A percentile compares a stretch with the other conserved stretches of the same genome.
phyloP scores from a whole-genome alignment of 768 basidiomycete species.

The Mycena crocata region DNA sequence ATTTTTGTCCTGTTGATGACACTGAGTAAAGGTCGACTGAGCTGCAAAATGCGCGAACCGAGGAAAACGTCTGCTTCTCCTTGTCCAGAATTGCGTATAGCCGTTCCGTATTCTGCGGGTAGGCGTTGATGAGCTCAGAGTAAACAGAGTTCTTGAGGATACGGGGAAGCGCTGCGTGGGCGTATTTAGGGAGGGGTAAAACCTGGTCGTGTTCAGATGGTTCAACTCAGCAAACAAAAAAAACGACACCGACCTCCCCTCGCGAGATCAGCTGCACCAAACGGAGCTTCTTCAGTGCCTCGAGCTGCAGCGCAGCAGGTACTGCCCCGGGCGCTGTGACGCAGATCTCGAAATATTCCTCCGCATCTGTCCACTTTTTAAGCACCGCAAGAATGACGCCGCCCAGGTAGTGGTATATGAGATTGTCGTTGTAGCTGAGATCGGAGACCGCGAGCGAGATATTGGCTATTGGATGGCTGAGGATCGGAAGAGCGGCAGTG shows the following conservation, averaged over 20 bases:
- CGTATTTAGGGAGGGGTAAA: conserved; percentile 78
- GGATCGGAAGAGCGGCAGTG: conserved; percentile 67
- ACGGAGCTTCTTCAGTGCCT: conserved; percentile 86
- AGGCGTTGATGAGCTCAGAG: conserved; percentile 68
- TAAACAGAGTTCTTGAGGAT: conserved; percentile 79
- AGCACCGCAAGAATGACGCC: conserved; percentile 76
- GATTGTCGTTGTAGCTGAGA: conserved; percentile 80
- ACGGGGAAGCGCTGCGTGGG: conserved; percentile 65
- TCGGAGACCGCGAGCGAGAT: conserved; percentile 73
- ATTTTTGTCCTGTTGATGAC: conserved; percentile 69
- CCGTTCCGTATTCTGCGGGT: conserved; percentile 64
- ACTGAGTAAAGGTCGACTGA: neutral
- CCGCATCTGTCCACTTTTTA: conserved; percentile 75
- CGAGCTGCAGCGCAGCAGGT: conserved; percentile 80
- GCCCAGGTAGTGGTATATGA: conserved; percentile 87
- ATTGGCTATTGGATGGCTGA: conserved; percentile 71
- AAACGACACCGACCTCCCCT: conserved; percentile 66
- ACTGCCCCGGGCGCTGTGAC: conserved; percentile 69
- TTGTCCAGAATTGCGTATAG: conserved; percentile 64
- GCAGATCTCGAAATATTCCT: conserved; percentile 85
- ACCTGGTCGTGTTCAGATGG: conserved; percentile 45
- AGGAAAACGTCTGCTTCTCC: conserved; percentile 62
- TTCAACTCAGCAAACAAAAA: neutral
- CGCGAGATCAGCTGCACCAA: conserved; percentile 83
- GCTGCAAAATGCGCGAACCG: conserved; percentile 52